Conservation (phyloP, 768 basidiomycete species). For the Paxillus ammoniavirescens region DNA sequence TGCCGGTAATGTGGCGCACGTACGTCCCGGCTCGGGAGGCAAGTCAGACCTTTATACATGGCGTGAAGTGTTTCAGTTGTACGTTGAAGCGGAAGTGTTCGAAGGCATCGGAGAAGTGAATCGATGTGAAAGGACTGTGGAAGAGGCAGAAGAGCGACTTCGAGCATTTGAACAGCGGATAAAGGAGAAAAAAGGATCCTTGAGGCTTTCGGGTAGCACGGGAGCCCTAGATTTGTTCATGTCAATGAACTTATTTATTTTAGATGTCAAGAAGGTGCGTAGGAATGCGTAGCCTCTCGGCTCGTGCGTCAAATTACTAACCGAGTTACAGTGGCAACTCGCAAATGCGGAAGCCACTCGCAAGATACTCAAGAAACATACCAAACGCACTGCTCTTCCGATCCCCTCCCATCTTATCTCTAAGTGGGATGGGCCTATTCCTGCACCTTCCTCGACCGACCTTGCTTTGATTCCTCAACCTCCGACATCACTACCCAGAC, state of each 20-base stretch:
- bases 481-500: slow-evolving; percentile 49
- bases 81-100: slow-evolving; percentile 84
- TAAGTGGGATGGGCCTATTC: slow-evolving; percentile 12
- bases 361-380: slow-evolving; percentile 93
- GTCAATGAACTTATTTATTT: slow-evolving; percentile 71
- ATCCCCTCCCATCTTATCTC: slow-evolving; percentile 39
- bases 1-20: slow-evolving; percentile 21
- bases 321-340: slow-evolving; percentile 57
- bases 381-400: slow-evolving; percentile 84
- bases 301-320: background rate
- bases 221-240: slow-evolving; percentile 69
- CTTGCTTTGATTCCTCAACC: slow-evolving; percentile 24
- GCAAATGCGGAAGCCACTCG: slow-evolving; percentile 88
- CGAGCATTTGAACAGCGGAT: slow-evolving; percentile 61
- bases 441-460: slow-evolving; percentile 25
- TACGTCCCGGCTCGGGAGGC: slow-evolving; percentile 38
- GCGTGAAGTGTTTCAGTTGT: slow-evolving; percentile 88
- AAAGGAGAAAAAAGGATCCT: slow-evolving; percentile 45
- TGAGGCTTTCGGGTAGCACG: slow-evolving; percentile 56
- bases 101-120: slow-evolving; percentile 64
- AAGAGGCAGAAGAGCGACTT: slow-evolving; percentile 69
- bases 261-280: slow-evolving; percentile 76
- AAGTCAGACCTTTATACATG: slow-evolving; percentile 75
- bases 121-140: slow-evolving; percentile 64
- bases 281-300: background rate